A percentile compares a stretch with the other conserved stretches of the same genome.
These are phyloP conservation scores for Excoecaria agallocha DNA, from an alignment of 345 rosid genomes.

Conservation along the genomic window DNA sequence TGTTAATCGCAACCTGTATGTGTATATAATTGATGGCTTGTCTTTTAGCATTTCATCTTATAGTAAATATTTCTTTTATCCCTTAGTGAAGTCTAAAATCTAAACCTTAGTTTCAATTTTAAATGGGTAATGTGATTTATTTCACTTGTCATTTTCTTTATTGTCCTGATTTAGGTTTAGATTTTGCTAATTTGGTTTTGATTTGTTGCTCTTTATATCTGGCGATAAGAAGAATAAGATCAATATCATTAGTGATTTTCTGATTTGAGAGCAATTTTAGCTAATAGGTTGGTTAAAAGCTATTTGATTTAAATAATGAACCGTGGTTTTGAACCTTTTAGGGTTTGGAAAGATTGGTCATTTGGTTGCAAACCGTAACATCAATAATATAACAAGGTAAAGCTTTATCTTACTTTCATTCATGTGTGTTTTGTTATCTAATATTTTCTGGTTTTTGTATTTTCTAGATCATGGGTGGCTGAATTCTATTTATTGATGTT, in stretches of 20 bases:
- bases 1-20: no score
- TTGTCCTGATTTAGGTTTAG: background rate
- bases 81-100: background rate
- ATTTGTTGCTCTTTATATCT: conserved; percentile 29
- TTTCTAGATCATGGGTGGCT: no score
- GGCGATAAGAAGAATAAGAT: conserved; percentile 66
- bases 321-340: conserved; percentile 35
- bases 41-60: background rate
- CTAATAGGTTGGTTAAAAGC: background rate
- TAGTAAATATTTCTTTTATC: background rate
- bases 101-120: background rate
- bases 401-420: no score
- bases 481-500: no score
- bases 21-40: no score
- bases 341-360: conserved; percentile 82
- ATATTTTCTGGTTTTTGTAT: no score
- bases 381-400: no score
- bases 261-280: background rate
- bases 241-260: conserved; percentile 74
- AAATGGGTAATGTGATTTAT: conserved; percentile 9
- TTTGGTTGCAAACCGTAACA: conserved; percentile 73
- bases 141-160: no score
- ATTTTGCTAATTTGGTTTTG: background rate
- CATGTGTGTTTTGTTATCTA: no score
- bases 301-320: background rate